phyloP scores from a whole-genome alignment of 805 yeast species.

The Yarrowia porcina region DNA sequence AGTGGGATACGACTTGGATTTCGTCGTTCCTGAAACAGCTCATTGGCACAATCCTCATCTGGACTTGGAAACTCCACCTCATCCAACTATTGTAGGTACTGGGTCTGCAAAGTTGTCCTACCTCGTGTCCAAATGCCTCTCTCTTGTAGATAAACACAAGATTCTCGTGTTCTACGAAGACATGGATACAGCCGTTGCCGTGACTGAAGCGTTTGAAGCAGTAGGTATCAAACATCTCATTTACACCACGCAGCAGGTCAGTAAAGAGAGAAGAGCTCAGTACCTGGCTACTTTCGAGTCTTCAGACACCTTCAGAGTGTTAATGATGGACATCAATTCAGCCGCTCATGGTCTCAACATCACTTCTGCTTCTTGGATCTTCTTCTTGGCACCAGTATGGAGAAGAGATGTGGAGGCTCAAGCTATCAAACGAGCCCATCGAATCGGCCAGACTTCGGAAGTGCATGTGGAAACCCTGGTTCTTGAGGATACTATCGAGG shows the following conservation, averaged over 20 bases:
- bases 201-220: slow-evolving; percentile 61
- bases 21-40: neutral
- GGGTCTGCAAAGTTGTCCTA: slow-evolving; percentile 64
- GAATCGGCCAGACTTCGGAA: slow-evolving; percentile 75
- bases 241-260: slow-evolving; percentile 57
- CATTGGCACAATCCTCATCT: neutral
- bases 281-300: slow-evolving; percentile 42
- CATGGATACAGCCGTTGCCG: slow-evolving; percentile 66
- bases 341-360: slow-evolving; percentile 92
- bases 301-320: slow-evolving; percentile 39
- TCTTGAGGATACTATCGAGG: slow-evolving; percentile 78
- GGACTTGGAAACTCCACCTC: neutral
- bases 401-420: slow-evolving; percentile 87
- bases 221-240: slow-evolving; percentile 59
- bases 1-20: neutral
- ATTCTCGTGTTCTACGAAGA: slow-evolving; percentile 64
- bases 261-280: slow-evolving; percentile 48
- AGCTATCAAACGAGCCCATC: slow-evolving; percentile 85
- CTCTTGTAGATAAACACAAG: slow-evolving; percentile 49
- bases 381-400: slow-evolving; percentile 97
- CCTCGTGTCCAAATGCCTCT: slow-evolving; percentile 51
- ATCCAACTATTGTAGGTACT: slow-evolving; percentile 46
- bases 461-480: slow-evolving; percentile 80
- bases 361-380: slow-evolving; percentile 79
- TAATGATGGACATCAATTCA: slow-evolving; percentile 76